These are phyloP conservation scores for Neofusicoccum laricinum DNA, from an alignment of 2,329 filamentous ascomycete species.

Conservation along the genomic window DNA sequence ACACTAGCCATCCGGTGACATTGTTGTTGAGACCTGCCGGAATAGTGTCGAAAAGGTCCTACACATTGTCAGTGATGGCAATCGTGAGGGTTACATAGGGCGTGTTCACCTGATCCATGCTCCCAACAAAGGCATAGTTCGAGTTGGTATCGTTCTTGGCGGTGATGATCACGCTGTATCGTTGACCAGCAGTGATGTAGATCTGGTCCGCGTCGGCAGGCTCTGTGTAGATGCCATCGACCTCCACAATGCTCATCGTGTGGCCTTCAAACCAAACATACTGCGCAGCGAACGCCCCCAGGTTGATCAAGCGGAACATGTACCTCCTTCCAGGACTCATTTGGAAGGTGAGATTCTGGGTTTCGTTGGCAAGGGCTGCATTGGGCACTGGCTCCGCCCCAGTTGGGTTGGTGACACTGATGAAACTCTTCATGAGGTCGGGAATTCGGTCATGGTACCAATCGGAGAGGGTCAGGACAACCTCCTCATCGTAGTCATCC, in stretches of 20 bases:
- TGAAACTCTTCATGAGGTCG: conserved; percentile 38
- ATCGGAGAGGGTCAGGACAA: conserved; percentile 67
- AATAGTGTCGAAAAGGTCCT: conserved; percentile 62
- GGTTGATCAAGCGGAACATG: conserved; percentile 66
- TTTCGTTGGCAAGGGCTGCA: conserved; percentile 64
- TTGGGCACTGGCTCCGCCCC: conserved; percentile 66
- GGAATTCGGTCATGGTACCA: conserved; percentile 65
- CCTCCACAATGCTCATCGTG: conserved; percentile 62
- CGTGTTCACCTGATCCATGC: conserved; percentile 44
- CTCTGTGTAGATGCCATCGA: conserved; percentile 66
- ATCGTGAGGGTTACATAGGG: background rate
- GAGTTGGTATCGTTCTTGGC: conserved; percentile 54
- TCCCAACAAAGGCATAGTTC: conserved; percentile 59
- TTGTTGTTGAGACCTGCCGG: conserved; percentile 67
- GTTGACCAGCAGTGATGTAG: conserved; percentile 67
- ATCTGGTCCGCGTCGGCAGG: conserved; percentile 59
- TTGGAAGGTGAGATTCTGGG: conserved; percentile 43
- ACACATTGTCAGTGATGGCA: background rate
- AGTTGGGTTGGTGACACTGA: conserved; percentile 54
- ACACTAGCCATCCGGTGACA: conserved; percentile 55
- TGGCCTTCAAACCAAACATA: conserved; percentile 70
- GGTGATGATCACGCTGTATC: conserved; percentile 65
- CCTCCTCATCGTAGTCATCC: conserved; percentile 57
- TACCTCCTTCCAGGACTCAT: conserved; percentile 57
- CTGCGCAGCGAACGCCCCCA: conserved; percentile 69